Evolutionary conservation across 495 filamentous ascomycete species (phyloP), one percentile per base, ranked within the genome.

Genomic region (Aspergillus hancockii): DNA sequence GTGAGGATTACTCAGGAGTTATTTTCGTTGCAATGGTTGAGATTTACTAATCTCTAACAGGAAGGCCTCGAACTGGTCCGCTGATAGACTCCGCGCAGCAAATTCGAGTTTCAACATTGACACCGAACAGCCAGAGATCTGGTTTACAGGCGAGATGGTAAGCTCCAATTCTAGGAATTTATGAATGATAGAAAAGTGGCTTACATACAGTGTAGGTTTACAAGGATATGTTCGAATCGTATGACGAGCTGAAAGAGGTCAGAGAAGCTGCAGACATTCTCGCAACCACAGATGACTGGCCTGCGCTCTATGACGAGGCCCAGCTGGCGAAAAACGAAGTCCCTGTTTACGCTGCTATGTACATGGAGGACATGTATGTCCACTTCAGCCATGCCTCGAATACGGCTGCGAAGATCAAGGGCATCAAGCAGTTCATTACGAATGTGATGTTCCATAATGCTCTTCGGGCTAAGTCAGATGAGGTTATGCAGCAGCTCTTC

Each of bases 331-430:
- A 83, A 61, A 97, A 97, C 65, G 78, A 88, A 59, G 92, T 97
- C 0, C 93, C 94, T 0, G 89, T 97, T 0, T 97, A 95, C 63
- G 87, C 91, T 7, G 90, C 90, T 0, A 86, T 81, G n/a, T 98
- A 87, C 58, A 66, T 91, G 0, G 90, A 97, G 56, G 93, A 98
- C 71, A 97, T 98, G 92, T 97, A 96, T 64, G 93, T 98, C 31
- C 87, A 93, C 61, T 90, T 82, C 61, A 86, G 87, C 23, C 70
- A 91, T 10, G 83, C 89, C 0, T 75, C 83, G 56, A 87, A 85
- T 61, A 94, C 93, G 25, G 92, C 90, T 13, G 70, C 75, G 30
- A 84, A 85, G 74, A 90, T 98, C 68, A 85, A 83, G 68, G 87
- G 86, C 0, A 88, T 83, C 63, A 91, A 92, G 75, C 87, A 87